Evolutionary conservation across 371 early-diverging fungal genomes (phyloP).

Genomic region (Polyrhizophydium stewartii): DNA sequence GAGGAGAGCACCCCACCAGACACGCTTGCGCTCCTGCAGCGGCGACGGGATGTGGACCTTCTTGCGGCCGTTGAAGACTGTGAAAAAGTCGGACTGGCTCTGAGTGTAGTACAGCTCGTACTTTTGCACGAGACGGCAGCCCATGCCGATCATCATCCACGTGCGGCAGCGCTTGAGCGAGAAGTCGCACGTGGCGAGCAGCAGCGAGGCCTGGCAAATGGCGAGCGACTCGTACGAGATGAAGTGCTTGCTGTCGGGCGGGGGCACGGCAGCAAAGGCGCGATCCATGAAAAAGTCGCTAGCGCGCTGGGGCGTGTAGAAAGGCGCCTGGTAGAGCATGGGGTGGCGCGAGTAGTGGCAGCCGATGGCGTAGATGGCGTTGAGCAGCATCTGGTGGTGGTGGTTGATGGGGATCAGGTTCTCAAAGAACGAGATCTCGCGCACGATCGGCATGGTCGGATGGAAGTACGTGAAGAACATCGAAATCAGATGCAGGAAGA

Average conservation of each 20-base stretch:
- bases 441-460: conserved; percentile 17
- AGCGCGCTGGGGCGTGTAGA: conserved; percentile 24
- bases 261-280: conserved; percentile 6
- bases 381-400: conserved; percentile 24
- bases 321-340: conserved; percentile 21
- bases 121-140: conserved; percentile 13
- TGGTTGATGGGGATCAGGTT: conserved; percentile 24
- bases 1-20: conserved; percentile 21
- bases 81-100: conserved; percentile 12
- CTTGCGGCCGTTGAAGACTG: conserved; percentile 15
- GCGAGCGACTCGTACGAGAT: conserved; percentile 8
- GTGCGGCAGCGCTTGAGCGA: conserved; percentile 5
- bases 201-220: conserved; percentile 16
- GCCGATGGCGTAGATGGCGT: conserved; percentile 31
- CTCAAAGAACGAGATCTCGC: conserved; percentile 22
- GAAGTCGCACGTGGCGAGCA: conserved; percentile 14
- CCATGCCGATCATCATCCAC: conserved; percentile 27
- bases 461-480: conserved; percentile 27
- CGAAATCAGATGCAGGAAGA: conserved; percentile 24
- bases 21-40: conserved; percentile 13
- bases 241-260: conserved; percentile 15
- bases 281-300: conserved; percentile 17
- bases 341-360: conserved; percentile 26
- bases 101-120: conserved; percentile 9
- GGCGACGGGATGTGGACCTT: conserved; percentile 6